phyloP scores from a whole-genome alignment of 1,284 basidiomycete genomes.

The Cutaneotrichosporon spelunceum region DNA sequence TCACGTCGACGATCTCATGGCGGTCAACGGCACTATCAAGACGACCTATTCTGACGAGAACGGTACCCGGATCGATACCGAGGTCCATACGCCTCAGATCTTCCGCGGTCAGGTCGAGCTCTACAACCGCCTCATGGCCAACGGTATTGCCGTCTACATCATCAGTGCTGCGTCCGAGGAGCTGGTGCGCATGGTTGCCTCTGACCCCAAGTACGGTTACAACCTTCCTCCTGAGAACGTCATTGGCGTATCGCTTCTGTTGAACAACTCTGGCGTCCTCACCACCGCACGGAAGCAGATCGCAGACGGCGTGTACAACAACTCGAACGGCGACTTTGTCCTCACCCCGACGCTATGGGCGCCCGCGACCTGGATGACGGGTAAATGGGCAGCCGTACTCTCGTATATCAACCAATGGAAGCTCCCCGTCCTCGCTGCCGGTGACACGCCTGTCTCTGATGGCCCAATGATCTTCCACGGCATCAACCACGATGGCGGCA shows the following conservation, averaged over 20 bases:
- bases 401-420: neutral
- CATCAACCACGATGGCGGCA: neutral
- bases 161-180: neutral
- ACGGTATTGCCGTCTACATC: neutral
- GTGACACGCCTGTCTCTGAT: neutral
- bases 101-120: neutral
- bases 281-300: neutral
- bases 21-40: neutral
- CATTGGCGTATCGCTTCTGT: neutral
- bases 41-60: neutral
- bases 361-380: neutral
- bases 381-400: neutral
- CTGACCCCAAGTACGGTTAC: neutral
- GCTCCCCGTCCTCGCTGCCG: neutral
- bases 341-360: neutral
- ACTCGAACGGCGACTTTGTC: neutral
- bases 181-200: neutral
- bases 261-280: neutral
- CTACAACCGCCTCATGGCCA: neutral
- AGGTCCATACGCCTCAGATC: neutral
- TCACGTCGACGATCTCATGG: neutral
- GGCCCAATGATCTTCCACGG: neutral
- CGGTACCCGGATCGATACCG: neutral
- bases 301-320: neutral
- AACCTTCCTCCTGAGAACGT: neutral